Evolutionary conservation across 176 grass and related monocot genomes (phyloP), one percentile per base, ranked within the genome.

Genomic region (Oryza coarctata): DNA sequence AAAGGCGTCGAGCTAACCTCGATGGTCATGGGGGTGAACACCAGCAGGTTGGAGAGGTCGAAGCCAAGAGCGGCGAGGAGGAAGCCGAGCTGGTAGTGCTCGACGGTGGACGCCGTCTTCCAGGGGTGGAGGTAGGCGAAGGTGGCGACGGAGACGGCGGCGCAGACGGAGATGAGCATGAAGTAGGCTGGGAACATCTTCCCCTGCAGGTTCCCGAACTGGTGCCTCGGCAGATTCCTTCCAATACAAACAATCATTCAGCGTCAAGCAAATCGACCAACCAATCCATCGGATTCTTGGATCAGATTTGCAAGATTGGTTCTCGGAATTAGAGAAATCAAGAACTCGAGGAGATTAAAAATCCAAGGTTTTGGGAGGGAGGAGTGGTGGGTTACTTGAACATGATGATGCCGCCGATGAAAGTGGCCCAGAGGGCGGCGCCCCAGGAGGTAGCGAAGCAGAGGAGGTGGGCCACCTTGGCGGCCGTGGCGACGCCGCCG

Each of bases 131-230:
- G 90, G 79, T 98, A 98, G 6, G 95, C 84, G 28, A 98, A 98
- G 27, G 95, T 81, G 15, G 92, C 86, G 39, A 93, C 90, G 7
- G 92, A 95, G 61, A 98, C 58, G 22, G 92, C 88, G 0, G 95
- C 86, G 28, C 90, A 98, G 29, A 83, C 90, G 0, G 95, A 94
- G 34, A 91, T 50, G 63, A 95, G 69, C 58, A 34, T 78, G 90
- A 98, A 98, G 79, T 98, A 98, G 25, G 92, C 92, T 7, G 95
- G 95, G 88, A 98, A 98, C 95, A 98, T 93, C 95, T 93, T 98
- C 45, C 87, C 86, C 64, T 98, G 95, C 27, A 98, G 82, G 50
- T 93, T 95, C 18, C 95, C 95, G n/a, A 98, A 98, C 75, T 93
- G 93, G 82, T 98, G 95, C 84, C 95, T 91, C 44, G 95, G 95